Conservation (phyloP, 805 yeast species). For the Ogataea methylovora region DNA sequence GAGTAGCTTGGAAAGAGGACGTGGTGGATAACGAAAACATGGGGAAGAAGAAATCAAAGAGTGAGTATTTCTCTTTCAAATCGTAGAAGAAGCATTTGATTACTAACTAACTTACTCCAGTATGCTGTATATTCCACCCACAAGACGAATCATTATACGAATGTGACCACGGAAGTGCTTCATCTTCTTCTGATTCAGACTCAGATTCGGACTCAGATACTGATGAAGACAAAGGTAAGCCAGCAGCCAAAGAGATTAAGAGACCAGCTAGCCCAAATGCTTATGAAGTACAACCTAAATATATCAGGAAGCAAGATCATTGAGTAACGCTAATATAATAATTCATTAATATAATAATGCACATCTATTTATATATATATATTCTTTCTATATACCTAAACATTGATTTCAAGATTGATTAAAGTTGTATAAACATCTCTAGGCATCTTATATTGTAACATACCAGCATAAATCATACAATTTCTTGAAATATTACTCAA, state of each 20-base stretch:
- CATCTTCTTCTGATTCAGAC: slow-evolving; percentile 30
- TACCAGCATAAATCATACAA: slow-evolving; percentile 92
- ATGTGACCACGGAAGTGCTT: slow-evolving; percentile 9
- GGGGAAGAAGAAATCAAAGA: slow-evolving; percentile 84
- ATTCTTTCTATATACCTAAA: slow-evolving; percentile 5
- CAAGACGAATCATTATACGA: slow-evolving; percentile 43
- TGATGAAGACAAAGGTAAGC: slow-evolving; percentile 3
- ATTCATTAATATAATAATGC: no score
- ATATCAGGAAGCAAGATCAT: slow-evolving; percentile 22
- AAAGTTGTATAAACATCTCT: slow-evolving; percentile 69
- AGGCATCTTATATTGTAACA: slow-evolving; percentile 91
- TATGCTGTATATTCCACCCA: slow-evolving; percentile 86
- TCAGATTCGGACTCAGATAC: slow-evolving; percentile 18
- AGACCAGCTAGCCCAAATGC: slow-evolving; percentile 46
- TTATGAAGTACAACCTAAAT: slow-evolving; percentile 79
- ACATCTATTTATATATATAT: not conserved
- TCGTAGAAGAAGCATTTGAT: not conserved
- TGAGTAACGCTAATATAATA: no score
- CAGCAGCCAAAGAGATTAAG: not conserved
- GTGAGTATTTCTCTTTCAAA: slow-evolving; percentile 18
- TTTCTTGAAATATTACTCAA: slow-evolving; percentile 65
- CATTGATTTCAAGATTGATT: slow-evolving; percentile 48
- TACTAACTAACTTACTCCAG: slow-evolving; percentile 10
- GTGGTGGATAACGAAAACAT: slow-evolving; percentile 86
- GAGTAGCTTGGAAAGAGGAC: slow-evolving; percentile 79